Evolutionary conservation across 2,329 filamentous ascomycete species (phyloP), one percentile per base, ranked within the genome.

Genomic region (Botryotinia calthae): DNA sequence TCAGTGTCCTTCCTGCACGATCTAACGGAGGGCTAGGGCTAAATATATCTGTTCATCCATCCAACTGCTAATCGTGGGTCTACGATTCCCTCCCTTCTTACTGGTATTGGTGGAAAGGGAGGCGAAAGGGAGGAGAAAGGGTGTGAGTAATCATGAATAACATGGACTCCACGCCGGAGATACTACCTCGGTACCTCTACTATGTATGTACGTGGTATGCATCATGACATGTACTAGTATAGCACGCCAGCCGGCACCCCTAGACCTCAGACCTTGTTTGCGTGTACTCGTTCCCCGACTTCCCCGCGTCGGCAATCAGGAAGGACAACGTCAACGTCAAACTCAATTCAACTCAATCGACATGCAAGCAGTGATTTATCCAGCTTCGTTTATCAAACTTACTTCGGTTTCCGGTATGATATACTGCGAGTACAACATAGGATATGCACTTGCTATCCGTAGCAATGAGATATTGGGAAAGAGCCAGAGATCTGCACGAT

Each of bases 371-470:
- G 22, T 14, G 25, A 64, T 69, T 42, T 42, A 59, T 34, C 66
- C 42, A 28, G 51, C n/a, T 46, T 40, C 22, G 10, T 40, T 28
- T 28, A 40, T 71, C 25, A 54, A 16, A 54, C 25, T 1, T 54
- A 20, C 31, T 31, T 40, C 37, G 44, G 12, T 54, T 72, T 67
- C 61, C 59, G 63, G 70, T 48, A 67, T 61, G 61, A 59, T 68
- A 28, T 28, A 72, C 31, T 65, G 46, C 58, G 69, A 71, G 46
- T 65, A 31, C 37, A 34, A 65, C 69, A 34, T 37, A 44, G 18
- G n/a, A 64, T 28, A 64, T 71, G 58, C 68, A 71, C 44, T 63
- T 54, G n/a, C 68, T 64, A 64, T 34, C 31, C 44, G 58, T 63
- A 28, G n/a, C 67, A 70, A 70, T 70, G 68, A 70, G 68, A 34